Evolutionary conservation across 371 early-diverging fungal genomes (phyloP).

Genomic region (Coemansia sp.): DNA sequence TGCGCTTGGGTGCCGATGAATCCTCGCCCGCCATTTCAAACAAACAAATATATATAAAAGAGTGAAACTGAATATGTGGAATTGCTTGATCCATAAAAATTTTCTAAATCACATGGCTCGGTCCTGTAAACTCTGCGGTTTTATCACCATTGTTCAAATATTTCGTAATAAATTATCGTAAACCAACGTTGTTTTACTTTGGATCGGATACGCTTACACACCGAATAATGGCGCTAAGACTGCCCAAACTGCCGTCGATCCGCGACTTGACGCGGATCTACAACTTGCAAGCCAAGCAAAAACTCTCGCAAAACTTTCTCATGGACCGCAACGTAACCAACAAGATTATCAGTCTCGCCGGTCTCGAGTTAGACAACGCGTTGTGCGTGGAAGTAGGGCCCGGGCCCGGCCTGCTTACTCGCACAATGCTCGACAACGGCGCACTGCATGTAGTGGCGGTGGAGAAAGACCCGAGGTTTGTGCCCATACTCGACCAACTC

Average conservation of each 20-base stretch:
- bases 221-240: conserved; percentile 10
- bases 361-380: conserved; percentile 58
- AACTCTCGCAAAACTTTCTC: conserved; percentile 82
- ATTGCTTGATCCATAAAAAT: background rate
- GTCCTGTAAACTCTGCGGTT: background rate
- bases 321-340: conserved; percentile 84
- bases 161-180: background rate
- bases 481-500: conserved; percentile 63
- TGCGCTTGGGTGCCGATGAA: conserved; percentile 27
- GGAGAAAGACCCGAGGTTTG: conserved; percentile 76
- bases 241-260: conserved; percentile 68
- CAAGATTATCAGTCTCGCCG: conserved; percentile 65
- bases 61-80: background rate
- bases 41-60: background rate
- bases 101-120: background rate
- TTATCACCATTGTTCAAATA: background rate
- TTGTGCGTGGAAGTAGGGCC: conserved; percentile 85
- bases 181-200: too few relatives aligned
- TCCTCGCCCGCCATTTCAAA: conserved; percentile 8
- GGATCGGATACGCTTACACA: too few relatives aligned
- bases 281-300: conserved; percentile 69
- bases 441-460: conserved; percentile 67
- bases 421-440: conserved; percentile 73
- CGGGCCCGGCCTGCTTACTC: conserved; percentile 77
- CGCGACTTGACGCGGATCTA: conserved; percentile 76